Percentiles rank a stretch among this genome's conserved stretches.
Conservation (phyloP, 352 stramenopile genomes). For the Elongisporangium anandrum region DNA sequence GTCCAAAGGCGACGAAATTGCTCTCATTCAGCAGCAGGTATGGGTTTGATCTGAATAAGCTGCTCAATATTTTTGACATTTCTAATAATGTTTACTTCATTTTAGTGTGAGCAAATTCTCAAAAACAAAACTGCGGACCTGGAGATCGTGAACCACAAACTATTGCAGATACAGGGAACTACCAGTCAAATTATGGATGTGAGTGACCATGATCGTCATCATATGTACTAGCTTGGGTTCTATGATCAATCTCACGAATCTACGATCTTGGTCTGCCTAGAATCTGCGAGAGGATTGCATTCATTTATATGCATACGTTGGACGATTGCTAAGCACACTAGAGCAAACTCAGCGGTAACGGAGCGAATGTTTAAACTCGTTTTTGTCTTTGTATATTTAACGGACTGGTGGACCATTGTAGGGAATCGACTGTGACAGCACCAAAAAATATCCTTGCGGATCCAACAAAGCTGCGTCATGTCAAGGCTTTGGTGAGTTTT, state of each 20-base stretch:
- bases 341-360: constrained; percentile 18
- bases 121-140: constrained; percentile 48
- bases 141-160: constrained; percentile 18
- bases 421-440: constrained; percentile 13
- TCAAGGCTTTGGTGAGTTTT: constrained; percentile 62
- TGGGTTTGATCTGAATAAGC: not conserved
- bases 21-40: constrained; percentile 67
- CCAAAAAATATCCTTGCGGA: constrained; percentile 81
- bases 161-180: constrained; percentile 30
- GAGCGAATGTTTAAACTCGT: no score
- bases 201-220: no score
- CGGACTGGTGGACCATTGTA: not conserved
- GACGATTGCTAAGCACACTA: constrained; percentile 24
- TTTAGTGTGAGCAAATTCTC: constrained; percentile 60
- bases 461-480: constrained; percentile 49
- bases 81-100: not conserved
- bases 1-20: constrained; percentile 65
- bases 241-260: constrained; percentile 6
- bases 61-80: not conserved
- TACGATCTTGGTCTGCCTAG: constrained; percentile 16
- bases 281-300: constrained; percentile 61
- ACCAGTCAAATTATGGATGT: constrained; percentile 48
- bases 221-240: not conserved
- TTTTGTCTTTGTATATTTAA: not conserved
- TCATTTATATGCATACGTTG: constrained; percentile 64